Evolutionary conservation across 176 grass and related monocot genomes (phyloP).

Genomic region (Leersia perrieri): DNA sequence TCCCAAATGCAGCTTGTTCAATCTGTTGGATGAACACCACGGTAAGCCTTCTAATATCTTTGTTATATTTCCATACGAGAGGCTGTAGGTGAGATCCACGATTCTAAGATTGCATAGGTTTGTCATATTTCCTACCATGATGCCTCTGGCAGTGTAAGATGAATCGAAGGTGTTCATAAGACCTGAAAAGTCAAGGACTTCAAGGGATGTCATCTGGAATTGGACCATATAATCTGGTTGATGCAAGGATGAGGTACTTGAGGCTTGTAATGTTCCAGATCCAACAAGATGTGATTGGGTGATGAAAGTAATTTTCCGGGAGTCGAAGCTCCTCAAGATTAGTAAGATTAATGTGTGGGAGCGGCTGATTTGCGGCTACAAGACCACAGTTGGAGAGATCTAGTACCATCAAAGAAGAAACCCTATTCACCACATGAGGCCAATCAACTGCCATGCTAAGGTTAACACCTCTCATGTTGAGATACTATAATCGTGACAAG

Average conservation of each 20-base stretch:
- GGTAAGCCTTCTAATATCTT: background rate
- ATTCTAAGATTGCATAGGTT: constrained; percentile 19
- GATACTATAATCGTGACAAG: background rate
- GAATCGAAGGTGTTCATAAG: no score
- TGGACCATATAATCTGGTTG: background rate
- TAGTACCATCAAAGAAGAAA: background rate
- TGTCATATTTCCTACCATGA: background rate
- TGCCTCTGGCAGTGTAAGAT: background rate
- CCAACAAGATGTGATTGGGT: constrained; percentile 2
- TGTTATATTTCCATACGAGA: background rate
- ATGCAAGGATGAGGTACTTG: background rate
- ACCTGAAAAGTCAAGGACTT: background rate
- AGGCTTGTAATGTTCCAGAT: constrained; percentile 38
- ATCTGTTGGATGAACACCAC: background rate
- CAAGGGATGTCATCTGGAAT: background rate
- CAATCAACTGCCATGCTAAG: background rate
- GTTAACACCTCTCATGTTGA: background rate
- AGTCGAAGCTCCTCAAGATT: background rate
- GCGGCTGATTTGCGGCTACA: background rate
- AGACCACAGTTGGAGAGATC: background rate
- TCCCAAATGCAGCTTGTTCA: background rate
- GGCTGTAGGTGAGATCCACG: background rate
- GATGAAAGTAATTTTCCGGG: background rate
- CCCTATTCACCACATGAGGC: background rate
- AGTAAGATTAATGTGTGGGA: no score